A percentile compares a stretch with the other conserved stretches of the same genome.
phyloP scores from a whole-genome alignment of 2,329 filamentous ascomycete species.

The Botrytis byssoidea region DNA sequence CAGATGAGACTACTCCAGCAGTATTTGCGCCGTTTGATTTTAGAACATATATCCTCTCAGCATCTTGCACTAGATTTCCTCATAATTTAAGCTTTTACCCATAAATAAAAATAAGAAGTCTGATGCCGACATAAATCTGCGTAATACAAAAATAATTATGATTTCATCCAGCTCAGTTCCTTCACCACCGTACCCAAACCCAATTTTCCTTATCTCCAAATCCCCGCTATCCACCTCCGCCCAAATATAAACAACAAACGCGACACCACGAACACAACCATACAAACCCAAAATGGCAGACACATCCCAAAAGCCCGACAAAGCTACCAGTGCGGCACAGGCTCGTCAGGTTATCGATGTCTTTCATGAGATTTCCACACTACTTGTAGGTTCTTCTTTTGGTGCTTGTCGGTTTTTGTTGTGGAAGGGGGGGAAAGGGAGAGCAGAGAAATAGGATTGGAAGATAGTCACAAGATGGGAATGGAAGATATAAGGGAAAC shows the following conservation, averaged over 20 bases:
- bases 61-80: not conserved
- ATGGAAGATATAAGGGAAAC: too few relatives aligned
- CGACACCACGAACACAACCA: not conserved
- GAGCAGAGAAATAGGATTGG: not conserved
- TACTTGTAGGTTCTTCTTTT: constrained; percentile 64
- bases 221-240: constrained; percentile 9
- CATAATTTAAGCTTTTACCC: not conserved
- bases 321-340: constrained; percentile 61
- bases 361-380: constrained; percentile 79
- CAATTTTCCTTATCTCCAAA: not conserved
- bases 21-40: not conserved
- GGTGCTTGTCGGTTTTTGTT: constrained; percentile 3
- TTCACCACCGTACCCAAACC: not conserved
- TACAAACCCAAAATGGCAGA: constrained; percentile 43
- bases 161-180: too few relatives aligned
- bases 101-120: not conserved
- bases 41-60: not conserved
- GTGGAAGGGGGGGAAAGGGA: not conserved
- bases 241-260: constrained; percentile 5
- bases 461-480: too few relatives aligned
- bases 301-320: constrained; percentile 6
- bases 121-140: not conserved
- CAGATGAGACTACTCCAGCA: not conserved
- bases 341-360: constrained; percentile 83
- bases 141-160: not conserved